Evolutionary conservation across 140 eudicot species (phyloP), one percentile per base, ranked within the genome.

Genomic region (Eryngium alpinum): DNA sequence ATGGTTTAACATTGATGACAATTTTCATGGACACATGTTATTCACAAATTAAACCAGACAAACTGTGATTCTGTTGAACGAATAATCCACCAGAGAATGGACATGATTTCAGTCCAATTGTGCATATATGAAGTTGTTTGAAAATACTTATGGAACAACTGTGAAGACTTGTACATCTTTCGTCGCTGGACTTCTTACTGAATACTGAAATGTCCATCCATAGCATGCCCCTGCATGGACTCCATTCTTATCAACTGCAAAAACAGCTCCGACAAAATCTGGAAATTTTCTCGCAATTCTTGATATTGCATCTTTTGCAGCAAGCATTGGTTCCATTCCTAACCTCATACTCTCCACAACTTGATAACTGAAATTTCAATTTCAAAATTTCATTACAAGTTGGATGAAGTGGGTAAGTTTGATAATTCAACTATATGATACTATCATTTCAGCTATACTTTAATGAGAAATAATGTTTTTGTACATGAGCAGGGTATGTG

Each of bases 301-400:
- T 44, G 90, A 85, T 79, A 94, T 90, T 57, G 97, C 97, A 81
- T 94, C 98, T 87, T 89, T 80, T 4, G 97, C 97, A 27, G 98
- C 98, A 50, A 56, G 77, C 83, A 77, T 84, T n/a, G 98, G 97
- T 79, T 89, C 91, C 97, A 90, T 86, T 66, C 98, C 98, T 53
- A 85, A 87, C 82, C 98, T 88, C 98, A 94, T 94, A 84, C 94
- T 94, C 90, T 94, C 98, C 82, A 94, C 97, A 38, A 88, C 98
- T 87, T 94, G 98, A 81, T 94, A 94, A 86, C 98, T 92, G 81
- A 51, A 79, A 84, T n/a, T 14, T 28, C 72, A 32, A 79, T 69
- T 15, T 75, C 79, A 78, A 57, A 72, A n/a, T 31, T 46, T 67
- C 49, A 78, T 15, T 66, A 38, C 27, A 51, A 44, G 52, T 32